Evolutionary conservation across 1,284 basidiomycete genomes (phyloP), one percentile per base, ranked within the genome.

Genomic region (Flammula alnicola): DNA sequence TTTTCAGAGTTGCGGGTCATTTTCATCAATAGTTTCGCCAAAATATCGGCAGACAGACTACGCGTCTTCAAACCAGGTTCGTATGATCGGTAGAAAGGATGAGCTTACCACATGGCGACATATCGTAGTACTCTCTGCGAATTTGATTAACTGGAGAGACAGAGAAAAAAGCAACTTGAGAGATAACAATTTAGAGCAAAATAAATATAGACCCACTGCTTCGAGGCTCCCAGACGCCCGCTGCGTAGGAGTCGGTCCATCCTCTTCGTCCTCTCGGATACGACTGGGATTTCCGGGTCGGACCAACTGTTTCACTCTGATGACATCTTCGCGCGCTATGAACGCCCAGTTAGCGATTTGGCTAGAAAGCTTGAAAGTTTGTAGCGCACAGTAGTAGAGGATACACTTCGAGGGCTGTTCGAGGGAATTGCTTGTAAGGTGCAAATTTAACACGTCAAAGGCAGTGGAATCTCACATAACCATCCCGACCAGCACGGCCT

Each of bases 401-500:
- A 93, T 69, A 56, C 91, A 93, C 67, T 88, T 89, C 0, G 91
- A 79, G 6, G 86, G 80, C 90, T 93, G 54, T n/a, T 22, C 27
- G 7, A 30, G 27, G 27, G 8, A 30, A 30, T 30, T n/a, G n/a
- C 27, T 30, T 7, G 27, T n/a, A 30, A 30, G 8, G n/a, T 8
- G n/a, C 7, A n/a, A 30, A 30, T 1, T 6, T 43, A 37, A 38
- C 44, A 5, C 37, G 49, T 38, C 52, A 23, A 19, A 10, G 14
- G 35, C 38, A 20, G 25, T n/a, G 7, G 8, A 11, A 3, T 37
- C 81, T 64, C 58, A 91, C 90, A 55, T 77, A 69, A 30, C 89
- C 89, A 66, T 95, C 91, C 47, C 93, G 77, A n/a, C 92, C 93
- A 33, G 88, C 93, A 51, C 91, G 77, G 26, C 88, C 86, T 84